Evolutionary conservation across 176 grass and related monocot species (phyloP).

Genomic region (Neostapfia colusana): DNA sequence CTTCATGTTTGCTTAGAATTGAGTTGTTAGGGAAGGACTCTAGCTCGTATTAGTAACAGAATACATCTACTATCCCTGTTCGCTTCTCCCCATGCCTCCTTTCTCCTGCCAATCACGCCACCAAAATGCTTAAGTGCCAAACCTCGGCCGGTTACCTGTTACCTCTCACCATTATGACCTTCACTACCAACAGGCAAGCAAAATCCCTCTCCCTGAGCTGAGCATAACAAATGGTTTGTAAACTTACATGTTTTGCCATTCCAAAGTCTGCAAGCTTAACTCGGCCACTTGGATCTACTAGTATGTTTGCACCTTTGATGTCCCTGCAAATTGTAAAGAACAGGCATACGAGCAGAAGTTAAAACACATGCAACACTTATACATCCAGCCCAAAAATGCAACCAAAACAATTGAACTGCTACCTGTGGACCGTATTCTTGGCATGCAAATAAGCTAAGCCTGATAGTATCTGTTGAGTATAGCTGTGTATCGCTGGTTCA

Average conservation of each 20-base stretch:
- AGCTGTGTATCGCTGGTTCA: constrained; percentile 92
- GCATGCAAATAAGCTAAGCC: constrained; percentile 94
- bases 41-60: not conserved
- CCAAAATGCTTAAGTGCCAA: not conserved
- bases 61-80: not conserved
- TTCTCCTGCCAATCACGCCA: not conserved
- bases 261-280: constrained; percentile 99
- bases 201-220: not conserved
- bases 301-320: constrained; percentile 99
- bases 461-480: constrained; percentile 97
- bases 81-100: not conserved
- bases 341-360: constrained; percentile 16
- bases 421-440: constrained; percentile 98
- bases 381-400: not conserved
- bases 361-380: constrained; percentile 28
- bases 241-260: constrained; percentile 98
- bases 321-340: constrained; percentile 60
- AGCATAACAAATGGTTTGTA: constrained; percentile 6
- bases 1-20: not conserved
- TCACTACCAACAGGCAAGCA: not conserved
- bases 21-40: not conserved
- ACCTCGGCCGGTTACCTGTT: not conserved
- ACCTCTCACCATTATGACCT: not conserved
- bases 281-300: constrained; percentile 94
- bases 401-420: constrained; percentile 32